These are phyloP conservation scores for Exsudoporus frostii DNA, from an alignment of 768 basidiomycete genomes.

Conservation along the genomic window DNA sequence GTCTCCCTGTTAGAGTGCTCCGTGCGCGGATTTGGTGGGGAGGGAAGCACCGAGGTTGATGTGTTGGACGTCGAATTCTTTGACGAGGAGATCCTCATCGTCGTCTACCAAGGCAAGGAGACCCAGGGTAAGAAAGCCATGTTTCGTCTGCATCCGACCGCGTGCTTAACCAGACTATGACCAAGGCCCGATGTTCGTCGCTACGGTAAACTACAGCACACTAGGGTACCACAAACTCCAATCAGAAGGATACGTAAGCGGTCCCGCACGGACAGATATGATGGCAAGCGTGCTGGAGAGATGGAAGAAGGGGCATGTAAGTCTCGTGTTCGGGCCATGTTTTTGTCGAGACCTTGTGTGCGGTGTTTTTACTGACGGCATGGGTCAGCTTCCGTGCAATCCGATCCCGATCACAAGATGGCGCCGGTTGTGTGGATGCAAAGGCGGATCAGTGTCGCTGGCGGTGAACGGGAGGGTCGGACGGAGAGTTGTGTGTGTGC, in stretches of 20 bases:
- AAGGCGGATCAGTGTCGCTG: conserved; percentile 50
- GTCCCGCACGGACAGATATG: conserved; percentile 61
- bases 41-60: conserved; percentile 39
- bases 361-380: conserved; percentile 33
- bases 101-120: conserved; percentile 55
- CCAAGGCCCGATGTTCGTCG: conserved; percentile 56
- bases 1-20: conserved; percentile 52
- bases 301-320: conserved; percentile 65
- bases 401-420: conserved; percentile 54
- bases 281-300: conserved; percentile 53
- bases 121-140: conserved; percentile 43
- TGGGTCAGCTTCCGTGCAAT: conserved; percentile 46
- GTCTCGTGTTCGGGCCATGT: conserved; percentile 34
- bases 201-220: conserved; percentile 58
- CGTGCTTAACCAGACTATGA: conserved; percentile 31
- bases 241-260: conserved; percentile 48
- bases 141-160: conserved; percentile 16
- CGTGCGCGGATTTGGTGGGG: conserved; percentile 32
- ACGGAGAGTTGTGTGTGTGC: conserved; percentile 71
- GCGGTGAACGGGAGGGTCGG: conserved; percentile 74
- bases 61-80: conserved; percentile 74
- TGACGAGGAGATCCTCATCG: conserved; percentile 66
- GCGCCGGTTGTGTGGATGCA: conserved; percentile 53
- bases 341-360: conserved; percentile 27
- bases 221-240: conserved; percentile 56